phyloP scores from a whole-genome alignment of 345 rosid genomes.

The Trapa incisa region DNA sequence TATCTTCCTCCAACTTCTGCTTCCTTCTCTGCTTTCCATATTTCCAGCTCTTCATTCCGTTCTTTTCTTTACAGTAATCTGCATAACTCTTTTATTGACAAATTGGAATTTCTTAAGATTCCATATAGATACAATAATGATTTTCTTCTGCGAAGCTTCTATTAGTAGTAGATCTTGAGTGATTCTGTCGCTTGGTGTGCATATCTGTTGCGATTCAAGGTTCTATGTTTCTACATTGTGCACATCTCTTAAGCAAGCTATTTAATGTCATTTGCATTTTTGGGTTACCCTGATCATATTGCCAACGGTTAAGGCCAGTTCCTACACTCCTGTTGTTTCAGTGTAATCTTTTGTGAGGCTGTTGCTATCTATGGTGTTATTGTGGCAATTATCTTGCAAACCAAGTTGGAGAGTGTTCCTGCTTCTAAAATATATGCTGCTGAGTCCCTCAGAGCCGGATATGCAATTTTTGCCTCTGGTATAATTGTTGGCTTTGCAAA shows the following conservation, averaged over 20 bases:
- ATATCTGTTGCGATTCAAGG: not conserved
- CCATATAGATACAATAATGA: not conserved
- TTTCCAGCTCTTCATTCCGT: not conserved
- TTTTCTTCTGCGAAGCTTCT: not conserved
- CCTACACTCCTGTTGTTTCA: conserved; percentile 17
- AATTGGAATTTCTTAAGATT: not conserved
- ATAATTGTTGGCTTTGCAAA: conserved; percentile 97
- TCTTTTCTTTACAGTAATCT: not conserved
- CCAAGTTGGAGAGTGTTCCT: conserved; percentile 93
- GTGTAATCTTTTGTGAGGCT: conserved; percentile 97
- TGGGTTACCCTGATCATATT: too few relatives aligned
- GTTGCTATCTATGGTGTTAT: conserved; percentile 98
- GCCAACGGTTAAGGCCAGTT: too few relatives aligned
- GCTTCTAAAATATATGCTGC: conserved; percentile 53
- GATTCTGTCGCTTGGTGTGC: not conserved
- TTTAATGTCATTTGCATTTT: not conserved
- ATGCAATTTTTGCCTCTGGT: conserved; percentile 97
- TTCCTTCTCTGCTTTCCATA: not conserved
- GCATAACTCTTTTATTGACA: not conserved
- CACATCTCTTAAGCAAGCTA: not conserved
- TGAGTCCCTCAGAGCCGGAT: conserved; percentile 98
- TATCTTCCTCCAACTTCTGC: not conserved
- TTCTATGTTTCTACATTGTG: too few relatives aligned
- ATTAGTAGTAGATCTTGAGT: not conserved
- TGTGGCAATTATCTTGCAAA: conserved; percentile 92